Conservation (phyloP, 805 yeast genomes). For the Cyberlindnera misumaiensis region DNA sequence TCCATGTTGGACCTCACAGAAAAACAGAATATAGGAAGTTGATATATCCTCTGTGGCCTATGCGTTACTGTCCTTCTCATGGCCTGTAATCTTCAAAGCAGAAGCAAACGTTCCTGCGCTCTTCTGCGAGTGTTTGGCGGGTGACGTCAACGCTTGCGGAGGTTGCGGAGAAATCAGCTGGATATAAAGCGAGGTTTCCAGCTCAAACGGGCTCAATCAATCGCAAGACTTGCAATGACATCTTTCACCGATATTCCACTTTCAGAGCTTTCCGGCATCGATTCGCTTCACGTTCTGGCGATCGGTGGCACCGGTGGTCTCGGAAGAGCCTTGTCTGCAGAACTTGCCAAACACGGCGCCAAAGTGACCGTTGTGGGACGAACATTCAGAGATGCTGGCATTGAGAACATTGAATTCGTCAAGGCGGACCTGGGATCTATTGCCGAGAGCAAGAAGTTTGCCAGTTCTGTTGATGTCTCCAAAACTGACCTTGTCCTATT, state of each 20-base stretch:
- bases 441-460: conserved; percentile 20
- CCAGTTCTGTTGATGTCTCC: conserved; percentile 18
- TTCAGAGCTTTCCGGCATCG: neutral
- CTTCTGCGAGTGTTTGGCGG: no score
- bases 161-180: no score
- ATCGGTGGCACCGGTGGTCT: conserved; percentile 37
- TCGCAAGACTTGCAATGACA: no score
- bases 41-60: neutral
- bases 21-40: neutral
- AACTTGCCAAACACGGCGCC: conserved; percentile 24
- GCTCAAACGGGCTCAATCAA: no score
- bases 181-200: no score
- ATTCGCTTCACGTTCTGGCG: conserved; percentile 13
- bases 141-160: no score
- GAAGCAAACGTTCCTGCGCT: no score
- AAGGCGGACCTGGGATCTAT: conserved; percentile 30
- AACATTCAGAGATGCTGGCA: conserved; percentile 26
- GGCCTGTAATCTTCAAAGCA: no score
- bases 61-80: no score
- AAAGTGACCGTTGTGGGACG: conserved; percentile 31
- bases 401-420: conserved; percentile 23
- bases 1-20: conserved; percentile 49
- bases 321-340: conserved; percentile 28
- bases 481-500: conserved; percentile 26
- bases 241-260: neutral